Percentiles rank a stretch among this genome's conserved stretches.
phyloP scores from a whole-genome alignment of 2,329 filamentous ascomycete species.

The Exophiala lecanii-corni region DNA sequence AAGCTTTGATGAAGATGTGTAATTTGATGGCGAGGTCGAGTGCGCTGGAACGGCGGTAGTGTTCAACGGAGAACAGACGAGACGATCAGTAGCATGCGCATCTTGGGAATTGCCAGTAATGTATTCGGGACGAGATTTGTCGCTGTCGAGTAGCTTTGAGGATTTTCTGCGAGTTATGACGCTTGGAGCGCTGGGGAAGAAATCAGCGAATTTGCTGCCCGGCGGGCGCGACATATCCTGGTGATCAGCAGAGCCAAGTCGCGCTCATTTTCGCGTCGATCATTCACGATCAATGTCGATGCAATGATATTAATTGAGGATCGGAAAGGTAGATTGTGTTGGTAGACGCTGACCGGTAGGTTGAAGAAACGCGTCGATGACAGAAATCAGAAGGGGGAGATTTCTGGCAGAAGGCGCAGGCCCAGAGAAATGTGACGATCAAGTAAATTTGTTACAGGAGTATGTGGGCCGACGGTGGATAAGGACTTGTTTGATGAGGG shows the following conservation, averaged over 20 bases:
- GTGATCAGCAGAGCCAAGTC: slow-evolving; percentile 18
- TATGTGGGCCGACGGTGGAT: no score
- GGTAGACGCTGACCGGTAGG: neutral
- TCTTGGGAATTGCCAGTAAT: slow-evolving; percentile 19
- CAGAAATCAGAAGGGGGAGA: neutral
- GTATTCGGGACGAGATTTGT: slow-evolving; percentile 9
- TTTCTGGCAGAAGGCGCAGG: neutral
- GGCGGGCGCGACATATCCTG: slow-evolving; percentile 67
- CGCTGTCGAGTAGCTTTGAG: slow-evolving; percentile 52
- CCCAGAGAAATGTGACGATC: no score
- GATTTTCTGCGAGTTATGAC: slow-evolving; percentile 48
- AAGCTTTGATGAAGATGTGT: slow-evolving; percentile 13
- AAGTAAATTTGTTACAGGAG: no score
- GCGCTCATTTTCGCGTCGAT: slow-evolving; percentile 21
- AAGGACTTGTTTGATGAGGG: no score
- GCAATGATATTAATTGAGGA: neutral
- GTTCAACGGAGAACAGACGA: slow-evolving; percentile 15
- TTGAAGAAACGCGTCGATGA: neutral
- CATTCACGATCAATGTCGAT: neutral
- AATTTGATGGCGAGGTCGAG: slow-evolving; percentile 10
- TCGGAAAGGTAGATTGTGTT: neutral
- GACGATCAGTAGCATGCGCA: slow-evolving; percentile 17
- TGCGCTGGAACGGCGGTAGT: slow-evolving; percentile 6
- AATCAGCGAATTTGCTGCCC: slow-evolving; percentile 73
- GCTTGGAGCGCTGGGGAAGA: slow-evolving; percentile 74